Conservation (phyloP, 2,329 filamentous ascomycete species). For the Ustilaginoidea virens region DNA sequence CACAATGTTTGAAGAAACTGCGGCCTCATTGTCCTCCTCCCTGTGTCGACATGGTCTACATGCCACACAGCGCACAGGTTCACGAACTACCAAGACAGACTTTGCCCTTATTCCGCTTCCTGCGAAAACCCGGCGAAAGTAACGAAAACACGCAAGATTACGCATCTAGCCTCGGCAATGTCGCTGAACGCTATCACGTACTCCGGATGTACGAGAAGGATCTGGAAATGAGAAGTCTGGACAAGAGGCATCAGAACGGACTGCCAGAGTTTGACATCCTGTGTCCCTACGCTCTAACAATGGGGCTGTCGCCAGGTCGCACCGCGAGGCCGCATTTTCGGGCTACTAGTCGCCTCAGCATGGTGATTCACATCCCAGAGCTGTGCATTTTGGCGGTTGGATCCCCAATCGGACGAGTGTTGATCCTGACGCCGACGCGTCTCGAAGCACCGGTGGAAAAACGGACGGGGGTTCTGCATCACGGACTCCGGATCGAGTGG, state of each 20-base stretch:
- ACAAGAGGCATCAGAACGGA: slow-evolving; percentile 6
- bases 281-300: slow-evolving; percentile 15
- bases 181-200: slow-evolving; percentile 17
- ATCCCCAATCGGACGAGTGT: slow-evolving; percentile 49
- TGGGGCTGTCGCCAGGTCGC: slow-evolving; percentile 11
- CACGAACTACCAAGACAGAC: slow-evolving; percentile 7
- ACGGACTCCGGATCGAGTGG: slow-evolving; percentile 37
- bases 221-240: slow-evolving; percentile 28
- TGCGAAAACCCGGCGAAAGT: slow-evolving; percentile 8
- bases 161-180: slow-evolving; percentile 1
- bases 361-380: slow-evolving; percentile 50
- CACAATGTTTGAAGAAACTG: slow-evolving; percentile 2
- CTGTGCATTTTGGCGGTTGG: slow-evolving; percentile 54
- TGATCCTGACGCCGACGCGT: slow-evolving; percentile 41
- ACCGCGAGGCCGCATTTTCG: slow-evolving; percentile 13
- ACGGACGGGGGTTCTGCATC: slow-evolving; percentile 12
- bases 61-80: slow-evolving; percentile 16
- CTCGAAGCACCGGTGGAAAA: slow-evolving; percentile 11
- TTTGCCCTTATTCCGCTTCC: slow-evolving; percentile 8
- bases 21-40: not conserved
- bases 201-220: slow-evolving; percentile 34
- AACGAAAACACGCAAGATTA: slow-evolving; percentile 5
- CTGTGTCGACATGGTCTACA: slow-evolving; percentile 18
- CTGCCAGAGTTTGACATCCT: slow-evolving; percentile 14
- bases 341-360: slow-evolving; percentile 31